Base-by-base conservation (phyloP, 2,329 filamentous ascomycete genomes). In the Lecanicillium sp. region DNA sequence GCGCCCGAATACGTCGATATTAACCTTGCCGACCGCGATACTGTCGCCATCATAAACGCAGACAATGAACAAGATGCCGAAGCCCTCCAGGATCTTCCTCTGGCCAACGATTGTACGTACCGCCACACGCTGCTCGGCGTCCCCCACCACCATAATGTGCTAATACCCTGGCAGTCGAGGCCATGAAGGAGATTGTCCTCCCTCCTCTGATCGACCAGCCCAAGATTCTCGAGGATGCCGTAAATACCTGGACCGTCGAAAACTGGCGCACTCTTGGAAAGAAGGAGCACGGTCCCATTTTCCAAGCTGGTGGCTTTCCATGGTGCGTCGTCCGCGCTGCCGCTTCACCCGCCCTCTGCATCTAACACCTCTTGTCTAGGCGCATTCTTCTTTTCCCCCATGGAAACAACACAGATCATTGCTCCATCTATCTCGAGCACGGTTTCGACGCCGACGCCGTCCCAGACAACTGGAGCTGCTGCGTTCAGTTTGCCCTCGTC, bases 401-500 rank as follows among this genome's bases (percentile, higher is more conserved):
- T 54, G 93, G 93, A 44, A 98, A 98, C 65, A 91, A 95, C 56
- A 87, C 90, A 48, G 91, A 97, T 56, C 86, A 88, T 61, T 89
- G 86, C 39, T 97, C 93, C 5, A 88, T 98, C 64, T 98, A 97
- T 66, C 80, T 98, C 19, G 93, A 98, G 66, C 93, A 97, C 65
- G 93, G 89, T 37, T 95, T 87, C 68, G 86, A 88, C 20, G 74
- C 86, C 17, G 71, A 69, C 54, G 79, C 81, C 52, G 78, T 91
- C 10, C 89, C 91, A 11, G 87, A 95, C 37, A 87, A 95, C 62
- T 98, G 91, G 89, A 93, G 90, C 66, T 91, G 89, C 58, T 98
- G 93, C 62, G 89, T 95, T 37, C 93, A 97, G 63, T 98, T 98
- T 67, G 84, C 87, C 50, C 75, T 98, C 41, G 91, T 97, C 4